Evolutionary conservation across 805 yeast species (phyloP).

Genomic region (Starmerella ratchasimensis): DNA sequence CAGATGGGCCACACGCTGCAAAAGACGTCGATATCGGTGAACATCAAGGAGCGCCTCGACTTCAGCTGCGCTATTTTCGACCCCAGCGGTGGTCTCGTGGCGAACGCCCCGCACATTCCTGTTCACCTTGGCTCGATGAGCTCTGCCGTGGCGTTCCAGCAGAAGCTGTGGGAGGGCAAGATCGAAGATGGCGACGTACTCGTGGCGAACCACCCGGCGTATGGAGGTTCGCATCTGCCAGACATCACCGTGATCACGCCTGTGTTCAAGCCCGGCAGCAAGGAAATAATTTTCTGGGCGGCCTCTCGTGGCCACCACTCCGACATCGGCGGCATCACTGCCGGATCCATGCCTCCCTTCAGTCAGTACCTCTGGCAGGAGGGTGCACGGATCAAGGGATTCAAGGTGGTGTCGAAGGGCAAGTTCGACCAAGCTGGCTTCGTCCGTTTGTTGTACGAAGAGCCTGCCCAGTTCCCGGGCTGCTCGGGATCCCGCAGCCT

Average conservation of each 20-base stretch:
- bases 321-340: slow-evolving; percentile 82
- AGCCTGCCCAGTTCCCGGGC: slow-evolving; percentile 71
- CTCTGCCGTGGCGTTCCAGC: slow-evolving; percentile 57
- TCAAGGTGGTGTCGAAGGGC: slow-evolving; percentile 57
- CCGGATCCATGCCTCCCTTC: slow-evolving; percentile 92
- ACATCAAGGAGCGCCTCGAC: slow-evolving; percentile 71
- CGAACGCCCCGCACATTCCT: slow-evolving; percentile 82
- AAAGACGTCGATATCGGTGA: slow-evolving; percentile 68
- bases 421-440: slow-evolving; percentile 62
- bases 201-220: slow-evolving; percentile 66
- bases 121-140: slow-evolving; percentile 83
- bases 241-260: slow-evolving; percentile 91
- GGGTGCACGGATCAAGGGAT: slow-evolving; percentile 78
- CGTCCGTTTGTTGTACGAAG: slow-evolving; percentile 44
- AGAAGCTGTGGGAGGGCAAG: slow-evolving; percentile 48
- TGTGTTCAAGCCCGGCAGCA: slow-evolving; percentile 41
- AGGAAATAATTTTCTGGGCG: slow-evolving; percentile 61
- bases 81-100: slow-evolving; percentile 61
- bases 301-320: slow-evolving; percentile 96
- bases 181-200: slow-evolving; percentile 61
- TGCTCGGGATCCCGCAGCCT: slow-evolving; percentile 82
- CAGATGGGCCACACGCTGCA: slow-evolving; percentile 75
- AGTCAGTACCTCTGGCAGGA: slow-evolving; percentile 76
- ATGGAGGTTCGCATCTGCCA: slow-evolving; percentile 80
- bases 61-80: slow-evolving; percentile 77